Base-by-base conservation (phyloP, 495 filamentous ascomycete genomes). In the Tetracladium setigerum region DNA sequence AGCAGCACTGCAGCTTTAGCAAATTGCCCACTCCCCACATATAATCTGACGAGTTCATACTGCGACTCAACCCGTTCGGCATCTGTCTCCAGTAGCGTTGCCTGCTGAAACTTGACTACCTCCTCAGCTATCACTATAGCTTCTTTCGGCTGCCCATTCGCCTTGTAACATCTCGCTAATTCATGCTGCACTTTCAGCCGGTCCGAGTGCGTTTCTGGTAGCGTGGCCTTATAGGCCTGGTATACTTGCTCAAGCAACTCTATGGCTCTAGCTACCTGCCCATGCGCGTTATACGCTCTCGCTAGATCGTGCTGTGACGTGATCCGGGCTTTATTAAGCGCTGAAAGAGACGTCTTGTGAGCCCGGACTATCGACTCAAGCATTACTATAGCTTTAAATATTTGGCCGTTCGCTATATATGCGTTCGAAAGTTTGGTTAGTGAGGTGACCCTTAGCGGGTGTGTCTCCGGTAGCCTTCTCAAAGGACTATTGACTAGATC, bases 161-260 rank as follows among this genome's bases (percentile, higher is more conserved):
- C 15, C 40, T 17, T 6, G 24, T 49, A 49, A 5, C 37, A 13
- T 17, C n/a, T 13, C 4, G 17, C 46, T 5, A 49, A 46, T 22
- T 4, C 32, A 24, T 53, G 45, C 46, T 53, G 45, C 33, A 46
- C 49, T 32, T 45, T 30, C 1, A 53, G 50, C 33, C 46, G 50
- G 30, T 43, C 14, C 2, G 50, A 46, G 24, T 53, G 49, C 18
- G 24, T 30, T 41, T 47, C 49, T 7, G 42, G 44, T 24, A 52
- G 49, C 19, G 19, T 47, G 8, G 18, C 50, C 5, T 47, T 36
- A 40, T 42, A 9, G 18, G 68, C 51, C n/a, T 41, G 45, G 7
- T 69, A 60, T 16, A 69, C 62, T 19, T 59, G 52, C 51, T 70
- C 56, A 9, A 70, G 49, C 35, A 70, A 37, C 41, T 55, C 5